Conservation (phyloP, 2,329 filamentous ascomycete species). For the Hypoxylon sp. region DNA sequence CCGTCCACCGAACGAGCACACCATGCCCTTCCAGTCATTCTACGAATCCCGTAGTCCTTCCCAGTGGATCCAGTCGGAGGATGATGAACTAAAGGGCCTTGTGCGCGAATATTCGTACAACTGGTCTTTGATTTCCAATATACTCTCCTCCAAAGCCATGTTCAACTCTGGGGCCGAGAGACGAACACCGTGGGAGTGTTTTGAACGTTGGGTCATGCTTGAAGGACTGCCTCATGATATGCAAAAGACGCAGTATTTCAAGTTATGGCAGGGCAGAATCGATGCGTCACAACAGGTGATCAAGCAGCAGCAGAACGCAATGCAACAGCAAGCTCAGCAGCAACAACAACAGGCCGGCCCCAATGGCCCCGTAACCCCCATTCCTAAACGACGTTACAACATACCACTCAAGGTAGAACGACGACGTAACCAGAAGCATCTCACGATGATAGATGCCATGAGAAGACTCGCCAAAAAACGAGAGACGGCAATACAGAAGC, state of each 20-base stretch:
- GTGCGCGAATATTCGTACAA: conserved; percentile 97
- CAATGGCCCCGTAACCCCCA: conserved; percentile 56
- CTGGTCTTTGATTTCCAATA: conserved; percentile 91
- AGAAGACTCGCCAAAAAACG: conserved; percentile 94
- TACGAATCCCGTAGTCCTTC: conserved; percentile 88
- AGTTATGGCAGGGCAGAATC: conserved; percentile 69
- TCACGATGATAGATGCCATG: conserved; percentile 93
- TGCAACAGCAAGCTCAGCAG: conserved; percentile 47
- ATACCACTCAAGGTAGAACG: conserved; percentile 86
- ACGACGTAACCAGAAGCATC: conserved; percentile 83
- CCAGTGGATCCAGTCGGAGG: conserved; percentile 90
- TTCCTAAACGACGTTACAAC: conserved; percentile 72
- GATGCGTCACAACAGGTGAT: conserved; percentile 66
- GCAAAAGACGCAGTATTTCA: conserved; percentile 95
- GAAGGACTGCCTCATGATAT: conserved; percentile 93
- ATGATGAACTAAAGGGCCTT: conserved; percentile 84
- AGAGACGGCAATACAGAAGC: conserved; percentile 85
- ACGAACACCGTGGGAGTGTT: conserved; percentile 97
- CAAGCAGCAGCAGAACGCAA: conserved; percentile 61
- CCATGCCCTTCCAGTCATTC: conserved; percentile 89
- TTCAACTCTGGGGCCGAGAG: conserved; percentile 89
- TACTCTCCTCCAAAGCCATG: conserved; percentile 75
- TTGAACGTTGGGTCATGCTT: conserved; percentile 93
- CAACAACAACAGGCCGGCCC: conserved; percentile 48
- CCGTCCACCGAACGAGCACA: conserved; percentile 87